phyloP scores from a whole-genome alignment of 2,329 filamentous ascomycete genomes.

The Septoria petroselini region DNA sequence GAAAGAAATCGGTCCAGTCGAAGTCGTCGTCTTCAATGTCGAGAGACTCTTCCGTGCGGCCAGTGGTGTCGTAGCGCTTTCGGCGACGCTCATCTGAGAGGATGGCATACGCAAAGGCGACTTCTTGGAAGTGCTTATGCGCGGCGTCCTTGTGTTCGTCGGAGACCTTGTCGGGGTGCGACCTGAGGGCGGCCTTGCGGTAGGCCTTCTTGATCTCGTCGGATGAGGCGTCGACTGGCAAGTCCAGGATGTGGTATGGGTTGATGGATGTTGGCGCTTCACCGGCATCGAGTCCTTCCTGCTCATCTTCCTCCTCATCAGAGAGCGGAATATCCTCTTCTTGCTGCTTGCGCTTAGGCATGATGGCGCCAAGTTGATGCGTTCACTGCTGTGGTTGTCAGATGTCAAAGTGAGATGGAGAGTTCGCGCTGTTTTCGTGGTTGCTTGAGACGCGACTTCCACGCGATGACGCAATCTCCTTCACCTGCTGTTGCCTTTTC shows the following conservation, averaged over 20 bases:
- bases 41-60: slow-evolving; percentile 80
- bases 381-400: no score
- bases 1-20: slow-evolving; percentile 87
- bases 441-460: slow-evolving; percentile 11
- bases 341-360: slow-evolving; percentile 21
- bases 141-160: slow-evolving; percentile 67
- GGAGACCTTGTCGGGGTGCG: slow-evolving; percentile 62
- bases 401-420: not conserved
- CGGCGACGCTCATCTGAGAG: slow-evolving; percentile 80
- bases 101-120: slow-evolving; percentile 91
- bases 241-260: slow-evolving; percentile 75
- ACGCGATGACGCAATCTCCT: slow-evolving; percentile 9
- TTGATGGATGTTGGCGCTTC: slow-evolving; percentile 65
- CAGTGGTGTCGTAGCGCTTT: slow-evolving; percentile 83
- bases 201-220: slow-evolving; percentile 88
- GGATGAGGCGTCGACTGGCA: slow-evolving; percentile 64
- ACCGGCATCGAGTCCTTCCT: slow-evolving; percentile 53
- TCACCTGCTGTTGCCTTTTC: slow-evolving; percentile 9
- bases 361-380: slow-evolving; percentile 13
- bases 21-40: slow-evolving; percentile 64
- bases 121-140: slow-evolving; percentile 77
- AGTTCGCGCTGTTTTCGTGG: slow-evolving; percentile 5
- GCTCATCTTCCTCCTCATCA: slow-evolving; percentile 13
- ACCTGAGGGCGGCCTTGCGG: slow-evolving; percentile 80
- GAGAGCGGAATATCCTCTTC: slow-evolving; percentile 5